phyloP scores from a whole-genome alignment of 371 early-diverging fungal species.

The Mucor circinelloides region DNA sequence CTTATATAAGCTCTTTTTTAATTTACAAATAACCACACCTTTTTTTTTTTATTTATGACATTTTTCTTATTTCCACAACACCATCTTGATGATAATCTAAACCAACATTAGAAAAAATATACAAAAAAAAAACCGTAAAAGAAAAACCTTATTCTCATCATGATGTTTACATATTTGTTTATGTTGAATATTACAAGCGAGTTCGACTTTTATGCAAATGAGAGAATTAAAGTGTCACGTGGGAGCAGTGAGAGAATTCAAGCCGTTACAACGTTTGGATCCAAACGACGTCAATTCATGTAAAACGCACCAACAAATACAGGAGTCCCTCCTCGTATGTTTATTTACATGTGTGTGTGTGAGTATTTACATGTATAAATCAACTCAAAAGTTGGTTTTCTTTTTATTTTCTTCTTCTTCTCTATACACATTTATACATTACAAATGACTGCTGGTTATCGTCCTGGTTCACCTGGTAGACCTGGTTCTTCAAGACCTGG shows the following conservation, averaged over 20 bases:
- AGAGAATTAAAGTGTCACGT: background rate
- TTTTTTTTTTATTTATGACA: background rate
- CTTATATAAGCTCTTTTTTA: background rate
- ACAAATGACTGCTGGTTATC: conserved; percentile 25
- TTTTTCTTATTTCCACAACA: background rate
- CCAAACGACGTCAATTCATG: background rate
- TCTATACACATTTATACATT: background rate
- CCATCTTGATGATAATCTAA: background rate
- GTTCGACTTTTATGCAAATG: background rate
- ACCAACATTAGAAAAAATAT: background rate
- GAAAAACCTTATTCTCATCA: background rate
- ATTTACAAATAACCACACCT: background rate
- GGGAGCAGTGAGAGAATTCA: background rate
- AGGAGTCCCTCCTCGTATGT: background rate
- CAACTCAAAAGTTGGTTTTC: background rate
- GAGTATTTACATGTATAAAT: background rate
- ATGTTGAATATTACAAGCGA: background rate
- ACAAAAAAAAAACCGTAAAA: background rate
- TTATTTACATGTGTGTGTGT: background rate
- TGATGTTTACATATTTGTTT: background rate
- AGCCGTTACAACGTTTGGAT: background rate
- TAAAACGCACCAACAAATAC: background rate
- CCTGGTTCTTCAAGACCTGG: conserved; percentile 37
- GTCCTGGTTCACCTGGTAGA: conserved; percentile 25
- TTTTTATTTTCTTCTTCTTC: conserved; percentile 1